phyloP scores from a whole-genome alignment of 2,329 filamentous ascomycete species.

The Pseudocercospora crystallina region DNA sequence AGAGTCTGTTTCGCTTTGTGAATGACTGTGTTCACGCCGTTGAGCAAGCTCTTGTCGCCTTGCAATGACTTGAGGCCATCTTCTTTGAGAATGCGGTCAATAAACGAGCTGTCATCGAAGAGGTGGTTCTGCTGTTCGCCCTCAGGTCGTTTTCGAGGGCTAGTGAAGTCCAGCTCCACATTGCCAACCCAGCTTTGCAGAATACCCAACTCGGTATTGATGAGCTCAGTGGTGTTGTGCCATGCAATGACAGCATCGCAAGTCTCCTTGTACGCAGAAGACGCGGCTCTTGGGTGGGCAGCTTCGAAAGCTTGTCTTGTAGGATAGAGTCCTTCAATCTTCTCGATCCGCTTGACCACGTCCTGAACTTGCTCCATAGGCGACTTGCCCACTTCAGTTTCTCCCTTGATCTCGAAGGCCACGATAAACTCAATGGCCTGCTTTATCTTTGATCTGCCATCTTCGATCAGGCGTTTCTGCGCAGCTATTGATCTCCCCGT shows the following conservation, averaged over 20 bases:
- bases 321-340: constrained; percentile 80
- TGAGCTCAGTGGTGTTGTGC: constrained; percentile 95
- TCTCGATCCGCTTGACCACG: constrained; percentile 86
- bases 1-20: constrained; percentile 90
- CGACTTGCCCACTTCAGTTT: constrained; percentile 85
- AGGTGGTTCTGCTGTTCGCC: constrained; percentile 64
- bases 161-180: constrained; percentile 85
- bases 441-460: constrained; percentile 72
- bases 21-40: constrained; percentile 80
- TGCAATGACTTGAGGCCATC: constrained; percentile 91
- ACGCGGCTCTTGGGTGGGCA: constrained; percentile 74
- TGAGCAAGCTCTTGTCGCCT: constrained; percentile 78
- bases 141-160: constrained; percentile 67
- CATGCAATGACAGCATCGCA: constrained; percentile 89
- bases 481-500: constrained; percentile 82
- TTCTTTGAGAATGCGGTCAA: constrained; percentile 92
- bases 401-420: constrained; percentile 89
- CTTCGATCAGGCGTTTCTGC: constrained; percentile 84
- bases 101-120: constrained; percentile 86
- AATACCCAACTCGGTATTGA: constrained; percentile 90
- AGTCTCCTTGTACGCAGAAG: constrained; percentile 74
- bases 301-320: constrained; percentile 71
- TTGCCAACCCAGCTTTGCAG: constrained; percentile 97
- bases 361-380: constrained; percentile 86
- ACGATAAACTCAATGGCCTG: constrained; percentile 82